phyloP scores from a whole-genome alignment of 78 protist species.

The Tieghemostelium lacteum region DNA sequence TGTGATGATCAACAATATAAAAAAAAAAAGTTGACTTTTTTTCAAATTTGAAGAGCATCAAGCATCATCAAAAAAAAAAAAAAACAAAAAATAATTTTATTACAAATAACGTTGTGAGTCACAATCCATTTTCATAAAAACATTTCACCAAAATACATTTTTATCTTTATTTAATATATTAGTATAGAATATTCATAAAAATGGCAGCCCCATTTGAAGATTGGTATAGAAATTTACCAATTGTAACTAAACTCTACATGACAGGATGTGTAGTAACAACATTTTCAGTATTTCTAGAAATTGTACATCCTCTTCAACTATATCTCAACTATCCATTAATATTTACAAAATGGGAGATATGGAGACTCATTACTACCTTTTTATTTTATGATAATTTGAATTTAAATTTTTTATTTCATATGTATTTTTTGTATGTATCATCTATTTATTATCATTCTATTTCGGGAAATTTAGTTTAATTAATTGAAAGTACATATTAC shows the following conservation, averaged over 20 bases:
- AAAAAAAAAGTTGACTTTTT: not conserved
- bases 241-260: slow-evolving; percentile 73
- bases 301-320: slow-evolving; percentile 43
- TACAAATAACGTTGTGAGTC: no score
- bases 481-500: not conserved
- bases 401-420: slow-evolving; percentile 75
- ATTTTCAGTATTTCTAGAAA: slow-evolving; percentile 59
- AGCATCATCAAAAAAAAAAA: no score
- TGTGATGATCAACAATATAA: not conserved
- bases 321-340: slow-evolving; percentile 73
- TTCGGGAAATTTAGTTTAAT: no score
- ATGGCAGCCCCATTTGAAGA: slow-evolving; percentile 85
- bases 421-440: slow-evolving; percentile 76
- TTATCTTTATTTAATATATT: not conserved
- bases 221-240: slow-evolving; percentile 80
- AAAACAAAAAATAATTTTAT: no score
- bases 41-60: slow-evolving; percentile 3
- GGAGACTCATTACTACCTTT: slow-evolving; percentile 79
- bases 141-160: not conserved
- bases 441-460: not conserved
- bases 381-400: slow-evolving; percentile 70
- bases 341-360: slow-evolving; percentile 38
- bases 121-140: no score
- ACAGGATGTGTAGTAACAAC: slow-evolving; percentile 85
- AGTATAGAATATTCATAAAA: not conserved